Conservation (phyloP, 495 filamentous ascomycete species). For the Neurospora sp. region DNA sequence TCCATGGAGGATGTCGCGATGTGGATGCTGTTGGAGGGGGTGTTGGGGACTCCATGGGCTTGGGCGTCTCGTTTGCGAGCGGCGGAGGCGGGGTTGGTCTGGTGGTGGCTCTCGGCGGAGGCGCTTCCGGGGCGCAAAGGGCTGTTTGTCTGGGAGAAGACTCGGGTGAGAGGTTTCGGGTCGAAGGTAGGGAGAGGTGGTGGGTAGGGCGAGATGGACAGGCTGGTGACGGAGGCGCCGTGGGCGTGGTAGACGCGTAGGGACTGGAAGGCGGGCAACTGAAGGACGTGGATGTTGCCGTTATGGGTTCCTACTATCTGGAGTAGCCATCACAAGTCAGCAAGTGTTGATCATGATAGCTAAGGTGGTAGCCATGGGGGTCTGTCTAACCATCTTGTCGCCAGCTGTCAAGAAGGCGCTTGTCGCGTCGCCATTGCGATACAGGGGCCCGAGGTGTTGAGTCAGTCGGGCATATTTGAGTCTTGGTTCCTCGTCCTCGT, state of each 20-base stretch:
- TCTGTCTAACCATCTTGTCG: slow-evolving; percentile 77
- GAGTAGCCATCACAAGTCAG: not conserved
- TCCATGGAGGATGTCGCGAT: slow-evolving; percentile 92
- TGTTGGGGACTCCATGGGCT: slow-evolving; percentile 43
- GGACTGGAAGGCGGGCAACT: slow-evolving; percentile 66
- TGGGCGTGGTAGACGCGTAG: slow-evolving; percentile 84
- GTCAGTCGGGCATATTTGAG: slow-evolving; percentile 88
- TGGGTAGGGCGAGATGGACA: slow-evolving; percentile 86
- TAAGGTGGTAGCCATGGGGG: not conserved
- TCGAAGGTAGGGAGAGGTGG: slow-evolving; percentile 56
- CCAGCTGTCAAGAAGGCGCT: slow-evolving; percentile 81
- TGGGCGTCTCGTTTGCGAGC: slow-evolving; percentile 37
- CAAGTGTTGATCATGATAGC: not conserved
- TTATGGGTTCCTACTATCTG: slow-evolving; percentile 94
- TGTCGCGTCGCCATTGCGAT: slow-evolving; percentile 89
- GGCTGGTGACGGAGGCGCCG: slow-evolving; percentile 74
- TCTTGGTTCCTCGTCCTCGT: slow-evolving; percentile 90
- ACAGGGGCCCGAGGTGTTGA: slow-evolving; percentile 64
- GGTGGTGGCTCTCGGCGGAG: slow-evolving; percentile 35
- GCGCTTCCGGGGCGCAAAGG: slow-evolving; percentile 23
- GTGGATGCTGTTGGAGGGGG: slow-evolving; percentile 76
- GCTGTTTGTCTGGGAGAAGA: slow-evolving; percentile 34
- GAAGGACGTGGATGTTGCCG: slow-evolving; percentile 86
- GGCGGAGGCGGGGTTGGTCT: slow-evolving; percentile 39
- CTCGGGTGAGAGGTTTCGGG: slow-evolving; percentile 38